Evolutionary conservation across 192 early-diverging fungal species (phyloP).

Genomic region (Coemansia sp.): DNA sequence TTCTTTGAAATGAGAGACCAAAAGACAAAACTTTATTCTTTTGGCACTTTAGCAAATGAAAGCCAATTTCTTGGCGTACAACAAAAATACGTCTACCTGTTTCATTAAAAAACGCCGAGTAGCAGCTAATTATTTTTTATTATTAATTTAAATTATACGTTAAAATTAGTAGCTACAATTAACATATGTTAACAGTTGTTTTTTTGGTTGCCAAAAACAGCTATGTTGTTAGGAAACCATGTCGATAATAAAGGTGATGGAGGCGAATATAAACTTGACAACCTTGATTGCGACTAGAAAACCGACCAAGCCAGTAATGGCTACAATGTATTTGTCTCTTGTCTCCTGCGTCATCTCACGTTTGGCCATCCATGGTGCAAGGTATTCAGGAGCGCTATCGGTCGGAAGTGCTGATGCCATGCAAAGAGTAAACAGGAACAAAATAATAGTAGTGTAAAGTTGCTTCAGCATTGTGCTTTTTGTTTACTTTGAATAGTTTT

Average conservation of each 20-base stretch:
- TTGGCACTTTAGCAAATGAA: no score
- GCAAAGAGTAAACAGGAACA: background rate
- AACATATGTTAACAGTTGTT: background rate
- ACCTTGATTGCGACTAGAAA: conserved; percentile 11
- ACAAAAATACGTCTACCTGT: no score
- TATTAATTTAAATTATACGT: no score
- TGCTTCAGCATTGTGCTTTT: background rate
- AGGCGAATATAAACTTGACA: conserved; percentile 6
- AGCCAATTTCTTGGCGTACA: no score
- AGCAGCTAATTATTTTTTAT: no score
- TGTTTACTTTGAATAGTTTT: no score
- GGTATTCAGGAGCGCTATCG: background rate
- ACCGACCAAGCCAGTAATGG: conserved; percentile 8
- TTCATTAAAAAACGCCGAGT: no score
- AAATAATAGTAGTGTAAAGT: background rate
- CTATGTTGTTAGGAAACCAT: background rate
- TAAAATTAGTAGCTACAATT: no score
- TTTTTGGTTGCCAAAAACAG: background rate
- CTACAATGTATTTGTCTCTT: conserved; percentile 5
- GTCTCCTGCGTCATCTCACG: conserved; percentile 5
- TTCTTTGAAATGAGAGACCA: no score
- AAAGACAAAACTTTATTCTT: no score
- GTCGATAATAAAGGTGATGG: conserved; percentile 6
- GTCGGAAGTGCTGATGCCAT: background rate
- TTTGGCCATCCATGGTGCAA: background rate